A percentile compares a stretch with the other conserved stretches of the same genome.
phyloP scores from a whole-genome alignment of 495 filamentous ascomycete genomes.

The Clavariopsis aquatica region DNA sequence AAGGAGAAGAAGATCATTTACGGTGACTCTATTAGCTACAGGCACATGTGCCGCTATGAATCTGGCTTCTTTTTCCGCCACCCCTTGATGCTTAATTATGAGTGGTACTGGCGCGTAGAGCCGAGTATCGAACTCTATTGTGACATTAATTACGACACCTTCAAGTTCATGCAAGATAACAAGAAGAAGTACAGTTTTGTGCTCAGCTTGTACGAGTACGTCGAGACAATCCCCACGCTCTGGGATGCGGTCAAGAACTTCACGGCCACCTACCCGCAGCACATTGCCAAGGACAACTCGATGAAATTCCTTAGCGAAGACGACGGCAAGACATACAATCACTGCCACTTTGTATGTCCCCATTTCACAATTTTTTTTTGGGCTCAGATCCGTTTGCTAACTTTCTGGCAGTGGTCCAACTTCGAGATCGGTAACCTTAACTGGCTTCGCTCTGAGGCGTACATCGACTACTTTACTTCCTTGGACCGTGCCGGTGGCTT shows the following conservation, averaged over 20 bases:
- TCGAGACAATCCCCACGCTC: slow-evolving; percentile 91
- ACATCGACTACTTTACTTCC: slow-evolving; percentile 59
- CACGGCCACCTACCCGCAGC: slow-evolving; percentile 83
- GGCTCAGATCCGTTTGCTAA: slow-evolving; percentile 12
- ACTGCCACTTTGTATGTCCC: slow-evolving; percentile 80
- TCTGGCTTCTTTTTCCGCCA: slow-evolving; percentile 56
- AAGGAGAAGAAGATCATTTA: slow-evolving; percentile 60
- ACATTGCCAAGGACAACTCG: slow-evolving; percentile 79
- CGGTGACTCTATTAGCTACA: slow-evolving; percentile 75
- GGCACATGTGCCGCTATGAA: slow-evolving; percentile 54
- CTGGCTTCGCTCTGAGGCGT: slow-evolving; percentile 59
- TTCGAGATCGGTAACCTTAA: slow-evolving; percentile 65
- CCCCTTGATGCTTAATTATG: slow-evolving; percentile 49
- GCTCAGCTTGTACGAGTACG: slow-evolving; percentile 78
- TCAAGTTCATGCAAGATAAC: slow-evolving; percentile 51
- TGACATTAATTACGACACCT: slow-evolving; percentile 52
- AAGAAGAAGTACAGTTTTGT: slow-evolving; percentile 51
- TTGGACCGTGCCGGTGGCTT: slow-evolving; percentile 61
- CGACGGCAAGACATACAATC: slow-evolving; percentile 80
- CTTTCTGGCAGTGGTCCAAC: slow-evolving; percentile 51
- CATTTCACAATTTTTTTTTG: too few relatives aligned
- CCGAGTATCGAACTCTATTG: slow-evolving; percentile 51
- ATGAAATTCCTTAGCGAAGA: slow-evolving; percentile 93
- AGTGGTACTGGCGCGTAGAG: slow-evolving; percentile 54
- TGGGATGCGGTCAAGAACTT: slow-evolving; percentile 94